Base-by-base conservation (phyloP, 306 rosid genomes). In the Quercus agrifolia region DNA sequence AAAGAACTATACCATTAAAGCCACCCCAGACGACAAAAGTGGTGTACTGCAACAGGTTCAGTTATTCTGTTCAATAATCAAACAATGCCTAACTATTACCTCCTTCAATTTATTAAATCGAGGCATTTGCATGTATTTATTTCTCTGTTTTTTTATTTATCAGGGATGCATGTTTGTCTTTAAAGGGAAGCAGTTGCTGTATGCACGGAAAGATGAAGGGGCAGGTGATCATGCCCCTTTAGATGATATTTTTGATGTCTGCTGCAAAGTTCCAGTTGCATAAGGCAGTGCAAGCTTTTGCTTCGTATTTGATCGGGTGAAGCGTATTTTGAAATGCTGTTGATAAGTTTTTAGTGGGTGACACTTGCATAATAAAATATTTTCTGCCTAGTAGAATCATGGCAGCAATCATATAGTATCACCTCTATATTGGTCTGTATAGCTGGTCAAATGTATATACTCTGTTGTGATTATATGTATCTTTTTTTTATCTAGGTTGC, bases 91-190 rank as follows among this genome's bases (percentile, higher is more conserved):
- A 15, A 10, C 76, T 23, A 30, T 49, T 14, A 31, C 56, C 49
- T 25, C 62, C 30, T 31, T 4, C n/a, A 27, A 52, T 64, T 55
- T 51, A 71, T 71, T 31, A 31, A 33, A 33, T 1, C 35, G 7
- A 5, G 57, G 51, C 38, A 33, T 59, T 66, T 30, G 30, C 58
- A 31, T 54, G 44, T 33, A 52, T 18, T 57, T 56, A 62, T 70
- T 3, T 41, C 66, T 56, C 55, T 15, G 54, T 70, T 69, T 81
- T 56, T 18, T 35, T 67, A 23, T 44, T 33, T 81, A 46, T 74
- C 56, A 92, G 97, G 99, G 97, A 38, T 97, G 97, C 67, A 92
- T 91, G 93, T 88, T 92, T 78, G 92, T 92, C 64, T 94, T 94
- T 73, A 90, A 78, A 82, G 99, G 97, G 38, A 92, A 89, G 78